These are phyloP conservation scores for Podaxis sp. DNA, from an alignment of 768 basidiomycete species.

Conservation along the genomic window DNA sequence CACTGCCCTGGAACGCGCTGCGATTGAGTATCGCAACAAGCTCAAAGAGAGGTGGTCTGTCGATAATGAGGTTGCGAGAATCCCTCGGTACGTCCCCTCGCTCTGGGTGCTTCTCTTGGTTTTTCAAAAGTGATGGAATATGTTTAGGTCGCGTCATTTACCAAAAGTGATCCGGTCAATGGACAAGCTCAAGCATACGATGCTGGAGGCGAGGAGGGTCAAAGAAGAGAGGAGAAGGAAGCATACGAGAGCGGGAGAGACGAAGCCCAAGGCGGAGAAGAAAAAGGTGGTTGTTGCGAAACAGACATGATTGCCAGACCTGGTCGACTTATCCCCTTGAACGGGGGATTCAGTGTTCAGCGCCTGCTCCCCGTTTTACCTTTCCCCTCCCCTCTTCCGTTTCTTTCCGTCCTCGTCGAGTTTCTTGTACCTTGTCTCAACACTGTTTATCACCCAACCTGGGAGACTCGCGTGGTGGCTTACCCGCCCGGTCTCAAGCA, in stretches of 20 bases:
- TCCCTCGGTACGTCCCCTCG: constrained; percentile 64
- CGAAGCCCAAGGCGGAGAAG: constrained; percentile 88
- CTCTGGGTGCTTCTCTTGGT: neutral
- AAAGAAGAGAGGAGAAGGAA: constrained; percentile 93
- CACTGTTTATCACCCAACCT: no score
- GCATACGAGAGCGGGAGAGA: constrained; percentile 83
- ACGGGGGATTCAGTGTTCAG: no score
- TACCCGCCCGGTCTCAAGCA: no score
- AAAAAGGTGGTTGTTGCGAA: constrained; percentile 85
- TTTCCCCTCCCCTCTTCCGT: no score
- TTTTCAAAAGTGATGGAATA: neutral
- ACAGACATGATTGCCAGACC: constrained; percentile 48
- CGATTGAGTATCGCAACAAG: constrained; percentile 89
- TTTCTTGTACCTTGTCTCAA: no score
- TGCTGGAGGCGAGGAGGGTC: constrained; percentile 85
- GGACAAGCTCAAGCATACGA: constrained; percentile 83
- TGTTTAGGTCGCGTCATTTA: constrained; percentile 69
- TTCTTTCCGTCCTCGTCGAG: no score
- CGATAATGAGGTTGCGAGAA: constrained; percentile 76
- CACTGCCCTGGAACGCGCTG: constrained; percentile 85
- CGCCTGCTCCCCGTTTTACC: no score
- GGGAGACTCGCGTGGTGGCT: no score
- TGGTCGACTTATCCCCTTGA: no score
- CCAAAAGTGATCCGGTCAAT: constrained; percentile 93
- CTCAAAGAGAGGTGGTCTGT: constrained; percentile 88